Evolutionary conservation across 2,329 filamentous ascomycete species (phyloP), one percentile per base, ranked within the genome.

Genomic region (Colletotrichum australisinense): DNA sequence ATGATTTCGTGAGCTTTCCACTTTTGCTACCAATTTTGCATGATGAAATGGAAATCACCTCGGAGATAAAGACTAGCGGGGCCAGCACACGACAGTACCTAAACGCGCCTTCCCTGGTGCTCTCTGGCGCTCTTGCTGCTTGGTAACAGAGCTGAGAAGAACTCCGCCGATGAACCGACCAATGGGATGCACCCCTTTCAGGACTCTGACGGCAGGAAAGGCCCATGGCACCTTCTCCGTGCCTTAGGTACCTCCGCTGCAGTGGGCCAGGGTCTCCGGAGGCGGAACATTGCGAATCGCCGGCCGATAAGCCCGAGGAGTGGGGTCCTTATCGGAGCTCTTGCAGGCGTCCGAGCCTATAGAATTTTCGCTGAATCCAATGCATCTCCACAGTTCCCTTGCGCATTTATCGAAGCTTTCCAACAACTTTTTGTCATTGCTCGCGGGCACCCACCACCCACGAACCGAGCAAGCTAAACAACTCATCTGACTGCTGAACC

Each of bases 21-120:
- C 49, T 69, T 60, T 58, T 46, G 52, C 59, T 58, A 57, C 49
- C 66, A 65, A 63, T 53, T 74, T 69, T 74, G 69, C 73, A 71
- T 75, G 71, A 75, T 75, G 75, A 80, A 79, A 81, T 80, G 80
- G 66, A 78, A 79, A 79, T 80, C 78, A 79, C 80, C 78, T 75
- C 74, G 72, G 73, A 62, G 74, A 75, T 75, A 74, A 49, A 74
- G 67, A 63, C 49, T 60, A 66, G 63, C 62, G 70, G 66, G 65
- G 73, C 32, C 30, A 8, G 59, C 59, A 52, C 26, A 52, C 42
- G 42, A 52, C 59, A 52, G 12, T 12, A 35, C 11, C 32, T 42
- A 6, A 42, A 42, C 57, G 57, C 32, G 57, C 32, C 57, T 60
- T 60, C 30, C 56, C n/a, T 38, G 5, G 9, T 32, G n/a, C 57